Percentiles rank a stretch among this genome's conserved stretches.
Evolutionary conservation across 495 filamentous ascomycete species (phyloP).

Genomic region (Penicillium silybi): DNA sequence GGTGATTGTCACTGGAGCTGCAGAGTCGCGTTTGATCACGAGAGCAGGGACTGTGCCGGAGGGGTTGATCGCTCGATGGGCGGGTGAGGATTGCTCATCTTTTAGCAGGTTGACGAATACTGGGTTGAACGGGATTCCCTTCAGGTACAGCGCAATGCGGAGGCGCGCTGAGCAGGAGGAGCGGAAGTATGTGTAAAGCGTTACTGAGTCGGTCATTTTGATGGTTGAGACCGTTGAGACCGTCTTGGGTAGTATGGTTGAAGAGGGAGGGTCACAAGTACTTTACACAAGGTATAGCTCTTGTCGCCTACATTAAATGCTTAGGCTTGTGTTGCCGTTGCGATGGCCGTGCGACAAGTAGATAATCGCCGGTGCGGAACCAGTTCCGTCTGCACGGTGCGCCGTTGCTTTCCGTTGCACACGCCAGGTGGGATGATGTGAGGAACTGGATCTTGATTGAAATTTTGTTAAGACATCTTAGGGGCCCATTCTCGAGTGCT

Average conservation of each 20-base stretch:
- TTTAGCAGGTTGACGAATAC: constrained; percentile 45
- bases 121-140: constrained; percentile 38
- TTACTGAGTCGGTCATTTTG: constrained; percentile 30
- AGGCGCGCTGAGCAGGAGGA: constrained; percentile 54
- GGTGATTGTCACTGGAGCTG: constrained; percentile 32
- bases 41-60: constrained; percentile 50
- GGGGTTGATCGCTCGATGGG: constrained; percentile 40
- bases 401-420: not conserved
- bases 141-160: constrained; percentile 48
- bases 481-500: no score
- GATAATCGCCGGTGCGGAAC: not conserved
- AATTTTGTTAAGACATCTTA: no score
- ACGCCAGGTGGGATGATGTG: not conserved
- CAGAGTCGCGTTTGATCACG: constrained; percentile 21
- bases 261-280: not conserved
- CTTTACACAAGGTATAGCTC: not conserved
- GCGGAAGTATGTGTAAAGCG: constrained; percentile 52
- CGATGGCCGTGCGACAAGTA: not conserved
- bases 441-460: not conserved
- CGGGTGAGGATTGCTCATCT: constrained; percentile 34
- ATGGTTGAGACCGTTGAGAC: not conserved
- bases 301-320: not conserved
- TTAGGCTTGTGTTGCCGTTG: not conserved
- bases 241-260: not conserved
- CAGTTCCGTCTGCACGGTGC: not conserved